Base-by-base conservation (phyloP, 495 filamentous ascomycete species). In the Parathielavia appendiculata region DNA sequence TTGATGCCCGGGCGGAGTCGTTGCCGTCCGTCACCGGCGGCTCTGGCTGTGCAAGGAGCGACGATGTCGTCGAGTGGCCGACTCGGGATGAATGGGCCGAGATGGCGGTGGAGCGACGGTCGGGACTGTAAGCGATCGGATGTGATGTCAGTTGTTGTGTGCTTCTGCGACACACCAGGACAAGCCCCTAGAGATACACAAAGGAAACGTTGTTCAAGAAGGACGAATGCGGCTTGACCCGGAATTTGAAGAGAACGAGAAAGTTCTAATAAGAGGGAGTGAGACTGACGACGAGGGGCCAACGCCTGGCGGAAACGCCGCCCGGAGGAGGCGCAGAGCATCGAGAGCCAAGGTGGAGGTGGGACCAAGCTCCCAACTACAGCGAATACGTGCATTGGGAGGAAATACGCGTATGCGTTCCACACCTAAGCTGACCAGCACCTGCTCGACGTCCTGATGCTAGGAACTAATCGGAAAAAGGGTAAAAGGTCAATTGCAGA, bases 21-120 rank as follows among this genome's bases (percentile, higher is more conserved):
- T 50, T 19, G 26, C 45, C 56, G 43, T 69, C 67, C 40, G 65
- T 57, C 40, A 59, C 56, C 48, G 72, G 66, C 43, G 67, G 51
- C 39, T 76, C 58, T 71, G 75, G 59, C 62, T 86, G 84, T 36
- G 93, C 82, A 52, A 91, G 73, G 32, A 90, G 91, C 26, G 91
- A 92, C 16, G 89, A 92, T 13, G 87, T 83, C 32, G 91, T 92
- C 54, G 92, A 77, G 70, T 89, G 87, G 56, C 86, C 89, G 61
- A 85, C 78, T 67, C 93, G 90, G 30, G 89, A 92, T 39, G 86
- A 79, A 71, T 86, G 86, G 32, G 84, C 78, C 43, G 86, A 84
- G 54, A 79, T 57, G 73, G 75, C 63, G 83, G 87, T 56, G 81
- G 85, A 68, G 47, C 66, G 63, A 34, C 9, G 57, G 30, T 57